phyloP scores from a whole-genome alignment of 2,329 filamentous ascomycete species.

The Nothophaeocryptopus gaeumannii region DNA sequence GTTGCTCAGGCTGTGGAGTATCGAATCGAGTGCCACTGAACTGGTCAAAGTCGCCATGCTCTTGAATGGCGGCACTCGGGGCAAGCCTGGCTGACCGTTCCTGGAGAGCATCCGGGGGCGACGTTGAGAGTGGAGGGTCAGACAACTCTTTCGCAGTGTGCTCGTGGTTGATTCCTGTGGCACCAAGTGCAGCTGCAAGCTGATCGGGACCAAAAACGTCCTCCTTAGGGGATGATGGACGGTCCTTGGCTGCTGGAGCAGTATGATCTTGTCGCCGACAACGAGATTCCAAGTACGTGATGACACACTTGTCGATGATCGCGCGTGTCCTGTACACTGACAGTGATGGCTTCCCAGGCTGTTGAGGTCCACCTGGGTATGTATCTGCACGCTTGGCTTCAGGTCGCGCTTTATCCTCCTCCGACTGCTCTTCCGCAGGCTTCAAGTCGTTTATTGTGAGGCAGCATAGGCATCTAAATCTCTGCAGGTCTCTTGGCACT shows the following conservation, averaged over 20 bases:
- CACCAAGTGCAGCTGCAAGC: constrained; percentile 11
- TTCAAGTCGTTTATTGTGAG: constrained; percentile 77
- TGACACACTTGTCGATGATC: constrained; percentile 57
- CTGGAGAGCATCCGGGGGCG: constrained; percentile 24
- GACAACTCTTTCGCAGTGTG: constrained; percentile 5
- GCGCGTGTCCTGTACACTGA: constrained; percentile 59
- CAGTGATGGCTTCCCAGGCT: constrained; percentile 40
- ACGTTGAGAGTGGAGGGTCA: constrained; percentile 27
- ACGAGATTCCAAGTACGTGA: constrained; percentile 47
- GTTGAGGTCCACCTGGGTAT: constrained; percentile 2
- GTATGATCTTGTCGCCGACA: constrained; percentile 23
- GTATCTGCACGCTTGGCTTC: constrained; percentile 18
- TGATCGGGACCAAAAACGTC: constrained; percentile 19
- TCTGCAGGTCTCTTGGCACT: constrained; percentile 70
- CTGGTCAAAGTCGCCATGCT: constrained; percentile 28
- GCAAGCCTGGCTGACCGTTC: constrained; percentile 3
- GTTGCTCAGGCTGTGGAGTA: constrained; percentile 18
- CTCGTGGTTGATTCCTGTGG: neutral
- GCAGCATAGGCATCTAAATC: constrained; percentile 81
- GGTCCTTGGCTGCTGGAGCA: neutral
- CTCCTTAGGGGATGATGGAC: constrained; percentile 7
- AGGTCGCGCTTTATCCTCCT: constrained; percentile 20
- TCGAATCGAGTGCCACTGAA: constrained; percentile 25
- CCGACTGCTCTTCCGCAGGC: constrained; percentile 27
- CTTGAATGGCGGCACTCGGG: constrained; percentile 25